Base-by-base conservation (phyloP, 1,284 basidiomycete species). In the Cryptococcus floricola region DNA sequence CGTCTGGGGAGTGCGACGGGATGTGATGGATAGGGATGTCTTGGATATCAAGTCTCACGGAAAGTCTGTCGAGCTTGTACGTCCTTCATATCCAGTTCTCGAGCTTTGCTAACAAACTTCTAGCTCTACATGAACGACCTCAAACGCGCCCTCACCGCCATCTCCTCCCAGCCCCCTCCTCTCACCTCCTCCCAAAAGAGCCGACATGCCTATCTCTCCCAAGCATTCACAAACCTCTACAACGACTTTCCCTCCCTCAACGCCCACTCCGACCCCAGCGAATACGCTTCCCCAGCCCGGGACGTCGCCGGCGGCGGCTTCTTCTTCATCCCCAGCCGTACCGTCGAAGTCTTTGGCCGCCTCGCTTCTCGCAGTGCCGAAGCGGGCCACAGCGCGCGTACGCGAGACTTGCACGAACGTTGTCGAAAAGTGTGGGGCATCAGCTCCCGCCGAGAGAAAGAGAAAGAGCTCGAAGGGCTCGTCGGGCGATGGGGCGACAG, bases 351-450 rank as follows among this genome's bases (percentile, higher is more conserved):
- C 10, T 71, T 71, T 28, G 59, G 58, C 2, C 59, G 64, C 50
- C 57, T 74, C 2, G 52, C 56, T 4, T 47, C 52, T 4, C 58
- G 62, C n/a, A 59, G 60, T 1, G 53, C 48, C n/a, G 65, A 67
- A 43, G 54, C 57, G 2, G 63, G 62, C 0, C 59, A 61, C 27
- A 57, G 48, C 9, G 46, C 61, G 6, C 54, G 60, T n/a, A 68
- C 68, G 1, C 28, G 62, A 5, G 69, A 70, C 48, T 57, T 77
- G n/a, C 53, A 75, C 5, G 69, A 71, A n/a, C 56, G 61, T 14
- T 76, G 75, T 48, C 59, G 69, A 25, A 62, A 67, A 14, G 58
- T 76, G 5, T 77, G 76, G 76, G 69, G 67, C 2, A 66, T 75
- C 14, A 59, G 65, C 19, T 61, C 61, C 31, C 45, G 62, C 3